phyloP scores from a whole-genome alignment of 2,329 filamentous ascomycete genomes.

The Talaromyces sp. region DNA sequence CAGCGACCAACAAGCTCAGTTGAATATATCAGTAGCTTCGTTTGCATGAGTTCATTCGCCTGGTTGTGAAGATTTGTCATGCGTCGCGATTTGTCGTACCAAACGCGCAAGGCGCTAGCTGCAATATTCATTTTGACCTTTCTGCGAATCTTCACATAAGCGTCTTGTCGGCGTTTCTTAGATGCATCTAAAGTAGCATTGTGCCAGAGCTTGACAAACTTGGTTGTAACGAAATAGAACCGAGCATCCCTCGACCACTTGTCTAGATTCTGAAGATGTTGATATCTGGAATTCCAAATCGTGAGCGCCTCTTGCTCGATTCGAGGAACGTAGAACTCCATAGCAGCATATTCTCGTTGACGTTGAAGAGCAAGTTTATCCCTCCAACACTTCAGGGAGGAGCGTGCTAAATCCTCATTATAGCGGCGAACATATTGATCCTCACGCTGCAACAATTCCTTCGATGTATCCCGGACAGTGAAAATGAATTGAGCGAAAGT shows the following conservation, averaged over 20 bases:
- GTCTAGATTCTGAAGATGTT: constrained; percentile 45
- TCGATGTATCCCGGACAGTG: constrained; percentile 35
- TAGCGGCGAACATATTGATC: constrained; percentile 31
- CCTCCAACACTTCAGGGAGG: constrained; percentile 35
- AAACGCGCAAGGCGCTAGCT: constrained; percentile 35
- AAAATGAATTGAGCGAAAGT: constrained; percentile 38
- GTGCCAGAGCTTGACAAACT: constrained; percentile 49
- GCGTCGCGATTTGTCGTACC: constrained; percentile 31
- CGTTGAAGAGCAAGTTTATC: constrained; percentile 34
- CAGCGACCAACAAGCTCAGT: constrained; percentile 39
- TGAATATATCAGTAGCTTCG: constrained; percentile 30
- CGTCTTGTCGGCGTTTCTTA: constrained; percentile 50
- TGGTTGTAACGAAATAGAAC: constrained; percentile 52
- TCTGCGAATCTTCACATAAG: constrained; percentile 51
- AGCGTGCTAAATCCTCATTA: constrained; percentile 29
- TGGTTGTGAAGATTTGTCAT: constrained; percentile 36
- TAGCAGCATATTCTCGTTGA: constrained; percentile 38
- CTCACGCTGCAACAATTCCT: constrained; percentile 33
- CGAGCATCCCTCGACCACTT: constrained; percentile 51
- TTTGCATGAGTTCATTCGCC: constrained; percentile 33
- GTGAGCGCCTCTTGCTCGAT: constrained; percentile 37
- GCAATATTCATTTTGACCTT: constrained; percentile 52
- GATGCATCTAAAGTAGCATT: constrained; percentile 46
- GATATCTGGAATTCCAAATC: constrained; percentile 33
- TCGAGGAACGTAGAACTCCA: constrained; percentile 41